A percentile compares a stretch with the other conserved stretches of the same genome.
Evolutionary conservation across 805 yeast species (phyloP).

Genomic region (Clavispora santaluciae): DNA sequence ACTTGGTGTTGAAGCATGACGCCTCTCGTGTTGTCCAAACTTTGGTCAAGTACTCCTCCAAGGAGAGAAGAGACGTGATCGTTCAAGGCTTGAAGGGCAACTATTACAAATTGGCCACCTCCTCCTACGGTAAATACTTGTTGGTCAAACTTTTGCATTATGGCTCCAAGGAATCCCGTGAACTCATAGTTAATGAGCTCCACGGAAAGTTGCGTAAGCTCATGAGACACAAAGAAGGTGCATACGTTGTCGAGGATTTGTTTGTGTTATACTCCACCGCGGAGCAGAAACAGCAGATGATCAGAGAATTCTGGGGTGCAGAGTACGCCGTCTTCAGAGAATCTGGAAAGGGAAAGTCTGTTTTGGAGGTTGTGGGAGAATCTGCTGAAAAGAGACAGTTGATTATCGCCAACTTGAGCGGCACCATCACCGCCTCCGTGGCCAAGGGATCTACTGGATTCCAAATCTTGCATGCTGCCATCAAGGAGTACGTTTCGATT

Average conservation of each 20-base stretch:
- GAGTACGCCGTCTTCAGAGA: slow-evolving; percentile 89
- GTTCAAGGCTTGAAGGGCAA: slow-evolving; percentile 66
- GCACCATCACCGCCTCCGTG: slow-evolving; percentile 84
- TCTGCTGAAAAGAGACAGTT: slow-evolving; percentile 74
- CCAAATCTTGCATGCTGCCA: slow-evolving; percentile 92
- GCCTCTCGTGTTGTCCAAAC: slow-evolving; percentile 96
- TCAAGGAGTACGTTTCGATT: slow-evolving; percentile 80
- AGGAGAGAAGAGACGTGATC: slow-evolving; percentile 70
- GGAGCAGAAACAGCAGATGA: slow-evolving; percentile 84
- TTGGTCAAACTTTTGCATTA: slow-evolving; percentile 86
- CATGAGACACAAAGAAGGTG: slow-evolving; percentile 97
- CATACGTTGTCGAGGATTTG: slow-evolving; percentile 92
- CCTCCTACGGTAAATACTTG: slow-evolving; percentile 90
- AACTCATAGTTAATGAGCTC: slow-evolving; percentile 70
- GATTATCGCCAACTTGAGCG: slow-evolving; percentile 68
- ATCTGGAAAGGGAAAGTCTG: slow-evolving; percentile 55
- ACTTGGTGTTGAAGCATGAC: slow-evolving; percentile 90
- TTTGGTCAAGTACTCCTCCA: slow-evolving; percentile 77
- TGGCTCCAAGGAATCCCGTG: slow-evolving; percentile 80
- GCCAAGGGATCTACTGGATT: slow-evolving; percentile 96
- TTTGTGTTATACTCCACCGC: slow-evolving; percentile 78
- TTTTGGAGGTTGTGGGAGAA: slow-evolving; percentile 62
- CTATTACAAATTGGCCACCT: slow-evolving; percentile 78
- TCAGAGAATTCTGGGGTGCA: slow-evolving; percentile 95
- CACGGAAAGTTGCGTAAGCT: slow-evolving; percentile 88